Conservation (phyloP, 495 filamentous ascomycete species). For the Xylaria cubensis region DNA sequence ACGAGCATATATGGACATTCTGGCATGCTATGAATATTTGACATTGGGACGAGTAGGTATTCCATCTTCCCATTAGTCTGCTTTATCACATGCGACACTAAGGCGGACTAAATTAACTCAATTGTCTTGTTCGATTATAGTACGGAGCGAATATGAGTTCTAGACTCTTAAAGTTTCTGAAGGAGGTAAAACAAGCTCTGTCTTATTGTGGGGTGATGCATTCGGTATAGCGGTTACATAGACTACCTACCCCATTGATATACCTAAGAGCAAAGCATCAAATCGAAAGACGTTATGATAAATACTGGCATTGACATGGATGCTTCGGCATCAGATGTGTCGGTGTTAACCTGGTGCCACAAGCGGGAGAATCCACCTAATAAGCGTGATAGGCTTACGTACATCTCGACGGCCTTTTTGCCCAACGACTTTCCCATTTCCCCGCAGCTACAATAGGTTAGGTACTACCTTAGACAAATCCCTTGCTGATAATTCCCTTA, state of each 20-base stretch:
- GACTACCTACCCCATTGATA: not conserved
- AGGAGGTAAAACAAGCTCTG: not conserved
- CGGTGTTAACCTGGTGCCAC: not conserved
- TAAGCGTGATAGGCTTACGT: constrained; percentile 18
- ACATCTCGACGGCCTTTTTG: not conserved
- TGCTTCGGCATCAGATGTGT: constrained; percentile 2
- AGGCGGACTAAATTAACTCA: not conserved
- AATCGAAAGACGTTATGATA: not conserved
- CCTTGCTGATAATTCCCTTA: constrained; percentile 9
- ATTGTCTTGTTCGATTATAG: constrained; percentile 1
- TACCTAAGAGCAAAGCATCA: not conserved
- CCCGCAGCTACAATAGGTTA: constrained; percentile 18
- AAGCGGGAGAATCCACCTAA: constrained; percentile 15
- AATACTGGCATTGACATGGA: not conserved
- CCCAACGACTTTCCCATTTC: not conserved
- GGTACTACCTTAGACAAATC: constrained; percentile 9
- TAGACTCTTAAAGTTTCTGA: not conserved
- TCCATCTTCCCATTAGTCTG: not conserved
- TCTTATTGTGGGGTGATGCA: not conserved
- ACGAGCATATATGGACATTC: not conserved
- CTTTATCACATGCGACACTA: not conserved
- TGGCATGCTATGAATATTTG: constrained; percentile 7
- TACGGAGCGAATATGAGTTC: not conserved
- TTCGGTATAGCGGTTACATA: not conserved
- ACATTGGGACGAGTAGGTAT: not conserved